These are phyloP conservation scores for Leucocoprinus birnbaumii DNA, from an alignment of 768 basidiomycete species.

Conservation along the genomic window DNA sequence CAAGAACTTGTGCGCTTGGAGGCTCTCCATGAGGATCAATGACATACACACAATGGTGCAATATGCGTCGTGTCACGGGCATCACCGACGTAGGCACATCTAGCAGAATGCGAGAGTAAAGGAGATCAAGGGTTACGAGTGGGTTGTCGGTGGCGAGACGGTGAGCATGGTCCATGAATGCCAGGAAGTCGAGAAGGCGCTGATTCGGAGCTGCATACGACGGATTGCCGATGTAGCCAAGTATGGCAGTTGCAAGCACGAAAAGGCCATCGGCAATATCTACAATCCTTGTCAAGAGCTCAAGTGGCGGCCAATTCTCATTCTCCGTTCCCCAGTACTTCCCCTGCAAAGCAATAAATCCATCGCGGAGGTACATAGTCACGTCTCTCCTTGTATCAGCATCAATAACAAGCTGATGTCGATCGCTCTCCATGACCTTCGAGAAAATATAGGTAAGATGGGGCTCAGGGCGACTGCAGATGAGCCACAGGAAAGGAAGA, in stretches of 20 bases:
- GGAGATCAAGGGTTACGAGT: neutral
- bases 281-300: neutral
- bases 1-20: neutral
- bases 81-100: neutral
- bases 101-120: slow-evolving; percentile 1
- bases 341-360: neutral
- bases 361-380: neutral
- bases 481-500: slow-evolving; percentile 2
- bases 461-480: slow-evolving; percentile 3
- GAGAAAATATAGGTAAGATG: neutral
- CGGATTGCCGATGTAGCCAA: neutral
- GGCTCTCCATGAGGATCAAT: no score
- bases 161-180: neutral
- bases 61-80: neutral
- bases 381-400: neutral
- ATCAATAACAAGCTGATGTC: neutral
- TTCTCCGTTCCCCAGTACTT: neutral
- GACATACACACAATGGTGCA: neutral
- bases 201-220: neutral
- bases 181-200: neutral
- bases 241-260: neutral
- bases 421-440: neutral
- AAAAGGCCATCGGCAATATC: neutral
- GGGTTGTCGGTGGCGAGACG: neutral
- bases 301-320: neutral